Conservation (phyloP, 1,284 basidiomycete genomes). For the Grifola frondosa region DNA sequence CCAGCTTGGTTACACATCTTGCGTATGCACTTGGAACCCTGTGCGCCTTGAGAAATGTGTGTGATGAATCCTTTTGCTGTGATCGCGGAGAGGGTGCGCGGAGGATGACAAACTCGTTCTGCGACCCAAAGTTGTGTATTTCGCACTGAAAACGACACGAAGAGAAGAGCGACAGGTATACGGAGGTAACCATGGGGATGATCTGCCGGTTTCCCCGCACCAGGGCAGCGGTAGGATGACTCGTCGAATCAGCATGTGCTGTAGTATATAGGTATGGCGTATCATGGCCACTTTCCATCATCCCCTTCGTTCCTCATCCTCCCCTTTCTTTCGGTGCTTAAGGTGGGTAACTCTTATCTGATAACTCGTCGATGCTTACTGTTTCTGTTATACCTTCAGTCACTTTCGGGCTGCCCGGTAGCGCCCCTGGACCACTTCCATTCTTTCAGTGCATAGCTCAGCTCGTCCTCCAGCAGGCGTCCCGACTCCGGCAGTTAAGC, state of each 20-base stretch:
- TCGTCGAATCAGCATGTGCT: constrained; percentile 14
- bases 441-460: constrained; percentile 40
- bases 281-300: constrained; percentile 3
- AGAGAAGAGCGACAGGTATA: constrained; percentile 2
- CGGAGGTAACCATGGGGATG: constrained; percentile 21
- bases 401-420: constrained; percentile 65
- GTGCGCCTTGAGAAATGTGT: too few species aligned
- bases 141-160: too few species aligned
- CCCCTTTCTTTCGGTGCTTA: constrained; percentile 27
- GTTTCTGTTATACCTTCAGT: constrained; percentile 11
- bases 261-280: constrained; percentile 14
- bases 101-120: too few species aligned
- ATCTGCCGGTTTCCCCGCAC: constrained; percentile 29
- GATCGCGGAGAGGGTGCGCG: too few species aligned
- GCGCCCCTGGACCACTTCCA: constrained; percentile 57
- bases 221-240: constrained; percentile 14
- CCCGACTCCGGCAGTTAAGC: constrained; percentile 41
- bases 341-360: constrained; percentile 9
- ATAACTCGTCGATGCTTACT: background rate
- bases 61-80: too few species aligned
- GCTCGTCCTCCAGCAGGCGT: constrained; percentile 47
- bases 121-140: too few species aligned
- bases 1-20: too few species aligned
- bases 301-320: constrained; percentile 14
- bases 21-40: too few species aligned